Conservation (phyloP, 1,139 yeast genomes). For the Kodamaea fungicola region DNA sequence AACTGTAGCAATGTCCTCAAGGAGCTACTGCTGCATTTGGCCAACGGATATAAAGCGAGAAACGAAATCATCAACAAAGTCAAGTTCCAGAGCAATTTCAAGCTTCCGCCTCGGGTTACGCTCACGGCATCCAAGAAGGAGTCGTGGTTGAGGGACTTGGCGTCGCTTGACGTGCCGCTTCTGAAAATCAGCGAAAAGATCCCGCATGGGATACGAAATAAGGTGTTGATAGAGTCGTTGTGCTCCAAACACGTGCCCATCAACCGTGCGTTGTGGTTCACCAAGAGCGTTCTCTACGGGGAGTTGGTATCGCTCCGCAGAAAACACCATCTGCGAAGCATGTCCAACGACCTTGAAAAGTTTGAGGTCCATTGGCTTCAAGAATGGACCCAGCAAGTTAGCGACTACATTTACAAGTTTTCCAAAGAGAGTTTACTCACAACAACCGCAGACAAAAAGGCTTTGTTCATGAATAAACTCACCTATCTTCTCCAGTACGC, state of each 20-base stretch:
- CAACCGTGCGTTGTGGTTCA: slow-evolving; percentile 82
- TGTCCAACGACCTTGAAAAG: slow-evolving; percentile 17
- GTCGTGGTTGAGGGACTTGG: slow-evolving; percentile 78
- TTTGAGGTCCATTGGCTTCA: slow-evolving; percentile 65
- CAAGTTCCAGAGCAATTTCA: slow-evolving; percentile 49
- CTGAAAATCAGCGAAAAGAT: slow-evolving; percentile 67
- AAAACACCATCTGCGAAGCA: slow-evolving; percentile 27
- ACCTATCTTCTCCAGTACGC: slow-evolving; percentile 58
- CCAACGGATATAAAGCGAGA: slow-evolving; percentile 58
- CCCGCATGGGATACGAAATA: slow-evolving; percentile 89
- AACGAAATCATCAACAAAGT: slow-evolving; percentile 68
- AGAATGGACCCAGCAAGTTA: slow-evolving; percentile 85
- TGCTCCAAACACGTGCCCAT: slow-evolving; percentile 66
- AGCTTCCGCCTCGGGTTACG: slow-evolving; percentile 84
- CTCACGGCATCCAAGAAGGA: slow-evolving; percentile 82
- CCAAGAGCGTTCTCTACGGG: slow-evolving; percentile 79
- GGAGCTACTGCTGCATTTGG: slow-evolving; percentile 48
- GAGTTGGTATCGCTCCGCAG: slow-evolving; percentile 69
- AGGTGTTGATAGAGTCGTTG: slow-evolving; percentile 68
- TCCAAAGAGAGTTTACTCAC: slow-evolving; percentile 36
- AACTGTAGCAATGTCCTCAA: slow-evolving; percentile 37
- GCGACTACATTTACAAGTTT: slow-evolving; percentile 54
- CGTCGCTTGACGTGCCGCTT: slow-evolving; percentile 63
- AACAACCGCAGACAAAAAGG: slow-evolving; percentile 27
- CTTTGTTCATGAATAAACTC: slow-evolving; percentile 50